These are phyloP conservation scores for Trapa incisa DNA, from an alignment of 345 rosid species.

Conservation along the genomic window DNA sequence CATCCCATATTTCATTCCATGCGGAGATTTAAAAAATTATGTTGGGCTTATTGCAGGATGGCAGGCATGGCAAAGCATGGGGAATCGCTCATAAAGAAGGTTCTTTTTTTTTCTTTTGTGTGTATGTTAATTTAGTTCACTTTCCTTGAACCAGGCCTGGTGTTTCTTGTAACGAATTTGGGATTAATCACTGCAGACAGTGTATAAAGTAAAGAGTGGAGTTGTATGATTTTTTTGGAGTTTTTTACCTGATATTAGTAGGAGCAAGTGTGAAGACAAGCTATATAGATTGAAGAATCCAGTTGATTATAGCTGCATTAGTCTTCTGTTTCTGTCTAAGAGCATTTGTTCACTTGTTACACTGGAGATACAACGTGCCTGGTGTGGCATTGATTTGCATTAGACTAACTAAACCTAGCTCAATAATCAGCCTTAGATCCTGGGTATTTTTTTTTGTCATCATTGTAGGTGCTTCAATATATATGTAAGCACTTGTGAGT, in stretches of 20 bases:
- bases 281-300: neutral
- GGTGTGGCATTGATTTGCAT: neutral
- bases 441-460: no score
- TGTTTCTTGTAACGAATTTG: neutral
- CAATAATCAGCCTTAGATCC: neutral
- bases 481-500: neutral
- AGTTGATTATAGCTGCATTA: neutral
- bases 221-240: neutral
- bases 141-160: neutral
- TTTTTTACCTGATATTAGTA: neutral
- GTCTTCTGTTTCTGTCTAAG: no score
- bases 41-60: constrained; percentile 54
- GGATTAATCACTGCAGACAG: no score
- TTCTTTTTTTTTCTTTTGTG: constrained; percentile 12
- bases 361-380: neutral
- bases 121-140: neutral
- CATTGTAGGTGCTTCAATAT: neutral
- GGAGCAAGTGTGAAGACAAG: neutral
- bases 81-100: constrained; percentile 82
- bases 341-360: neutral
- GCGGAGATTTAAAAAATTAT: neutral
- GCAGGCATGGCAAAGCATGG: constrained; percentile 95
- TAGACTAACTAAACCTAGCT: neutral
- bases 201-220: no score
- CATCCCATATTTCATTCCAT: neutral